Percentiles rank a stretch among this genome's conserved stretches.
These are phyloP conservation scores for Krasilnikovozyma curviuscula DNA, from an alignment of 768 basidiomycete species.

Conservation along the genomic window DNA sequence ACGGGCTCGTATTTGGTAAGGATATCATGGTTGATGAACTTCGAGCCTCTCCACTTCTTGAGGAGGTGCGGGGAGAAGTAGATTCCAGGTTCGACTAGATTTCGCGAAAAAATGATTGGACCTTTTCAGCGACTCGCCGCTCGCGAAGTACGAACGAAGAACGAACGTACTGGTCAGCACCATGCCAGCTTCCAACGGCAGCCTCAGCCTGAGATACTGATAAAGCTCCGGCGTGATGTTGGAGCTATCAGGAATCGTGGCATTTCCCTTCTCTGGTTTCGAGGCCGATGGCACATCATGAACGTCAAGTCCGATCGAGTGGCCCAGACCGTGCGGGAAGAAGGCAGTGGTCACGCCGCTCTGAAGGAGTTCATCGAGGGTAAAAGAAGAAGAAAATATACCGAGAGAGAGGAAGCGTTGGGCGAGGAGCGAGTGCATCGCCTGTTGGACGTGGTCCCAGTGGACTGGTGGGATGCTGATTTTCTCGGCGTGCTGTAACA, in stretches of 20 bases:
- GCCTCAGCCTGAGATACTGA: conserved; percentile 54
- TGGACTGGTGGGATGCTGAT: conserved; percentile 56
- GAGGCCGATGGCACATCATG: conserved; percentile 76
- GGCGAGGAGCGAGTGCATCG: conserved; percentile 65
- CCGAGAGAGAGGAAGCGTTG: conserved; percentile 63
- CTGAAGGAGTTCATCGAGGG: conserved; percentile 39
- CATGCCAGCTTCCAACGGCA: conserved; percentile 58
- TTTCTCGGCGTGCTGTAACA: conserved; percentile 43
- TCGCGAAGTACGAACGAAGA: neutral
- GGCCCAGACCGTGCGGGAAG: conserved; percentile 83
- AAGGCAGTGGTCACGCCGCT: conserved; percentile 66
- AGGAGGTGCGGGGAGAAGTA: conserved; percentile 70
- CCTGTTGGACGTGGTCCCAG: conserved; percentile 73
- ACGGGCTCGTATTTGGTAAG: conserved; percentile 55
- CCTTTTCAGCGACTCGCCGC: neutral
- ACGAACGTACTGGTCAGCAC: conserved; percentile 60
- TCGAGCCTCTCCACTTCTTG: conserved; percentile 41
- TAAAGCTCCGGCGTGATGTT: conserved; percentile 46
- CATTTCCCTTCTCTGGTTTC: conserved; percentile 44
- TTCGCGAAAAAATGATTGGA: neutral
- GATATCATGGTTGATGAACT: conserved; percentile 48
- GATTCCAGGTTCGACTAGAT: conserved; percentile 47
- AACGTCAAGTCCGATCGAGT: conserved; percentile 81
- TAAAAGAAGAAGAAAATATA: too few relatives aligned
- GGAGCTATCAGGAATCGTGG: conserved; percentile 21